phyloP scores from a whole-genome alignment of 306 rosid species.

The Hylodesmum podocarpum region DNA sequence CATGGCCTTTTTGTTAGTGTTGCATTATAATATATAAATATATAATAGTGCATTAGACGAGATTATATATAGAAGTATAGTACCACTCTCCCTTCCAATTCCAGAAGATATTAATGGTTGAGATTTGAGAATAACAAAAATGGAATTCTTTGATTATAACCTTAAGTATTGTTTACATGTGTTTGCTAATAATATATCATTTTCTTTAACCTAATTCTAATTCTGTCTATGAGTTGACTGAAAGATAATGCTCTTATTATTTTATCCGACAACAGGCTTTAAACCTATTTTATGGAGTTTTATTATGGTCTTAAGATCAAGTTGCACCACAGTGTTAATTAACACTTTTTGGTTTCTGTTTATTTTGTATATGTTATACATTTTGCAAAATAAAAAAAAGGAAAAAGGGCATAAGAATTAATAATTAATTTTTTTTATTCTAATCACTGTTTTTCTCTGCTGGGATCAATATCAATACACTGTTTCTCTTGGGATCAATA shows the following conservation, averaged over 20 bases:
- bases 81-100: background rate
- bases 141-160: background rate
- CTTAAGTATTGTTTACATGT: conserved; percentile 13
- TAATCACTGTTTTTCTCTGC: no score
- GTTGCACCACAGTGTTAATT: background rate
- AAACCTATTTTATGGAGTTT: background rate
- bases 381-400: background rate
- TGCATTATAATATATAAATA: background rate
- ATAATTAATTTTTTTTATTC: no score
- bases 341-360: background rate
- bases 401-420: background rate
- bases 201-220: conserved; percentile 32
- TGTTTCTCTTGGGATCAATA: no score
- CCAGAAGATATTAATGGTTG: background rate
- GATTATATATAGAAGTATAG: background rate
- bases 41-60: background rate
- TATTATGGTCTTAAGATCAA: conserved; percentile 12
- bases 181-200: background rate
- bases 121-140: background rate
- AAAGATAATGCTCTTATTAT: background rate
- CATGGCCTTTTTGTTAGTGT: conserved; percentile 29
- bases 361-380: background rate
- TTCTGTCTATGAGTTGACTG: conserved; percentile 37
- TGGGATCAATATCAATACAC: no score
- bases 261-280: background rate